Evolutionary conservation across 176 grass and related monocot genomes (phyloP).

Genomic region (Hordeum marinum): DNA sequence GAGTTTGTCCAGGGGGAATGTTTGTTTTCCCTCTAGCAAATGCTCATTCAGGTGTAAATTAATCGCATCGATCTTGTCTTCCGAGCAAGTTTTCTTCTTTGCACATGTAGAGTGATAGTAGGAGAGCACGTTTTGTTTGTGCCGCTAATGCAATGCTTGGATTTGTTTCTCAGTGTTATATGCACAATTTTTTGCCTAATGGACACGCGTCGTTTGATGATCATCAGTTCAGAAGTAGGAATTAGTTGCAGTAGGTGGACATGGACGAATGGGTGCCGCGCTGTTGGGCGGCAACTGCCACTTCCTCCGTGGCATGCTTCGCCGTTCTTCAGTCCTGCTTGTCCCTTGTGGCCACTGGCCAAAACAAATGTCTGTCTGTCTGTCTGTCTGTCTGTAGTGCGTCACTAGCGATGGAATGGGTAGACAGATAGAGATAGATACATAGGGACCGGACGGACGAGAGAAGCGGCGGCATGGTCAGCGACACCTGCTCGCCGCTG

Average conservation of each 20-base stretch:
- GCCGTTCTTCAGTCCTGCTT: neutral
- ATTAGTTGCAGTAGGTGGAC: neutral
- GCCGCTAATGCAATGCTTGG: too few species aligned
- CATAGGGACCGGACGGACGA: neutral
- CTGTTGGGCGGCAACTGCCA: neutral
- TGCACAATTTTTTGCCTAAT: too few species aligned
- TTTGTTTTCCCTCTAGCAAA: neutral
- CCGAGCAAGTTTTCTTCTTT: too few species aligned
- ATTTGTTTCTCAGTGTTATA: too few species aligned
- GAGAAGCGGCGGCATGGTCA: neutral
- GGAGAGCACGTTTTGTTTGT: too few species aligned
- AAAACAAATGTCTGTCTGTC: neutral
- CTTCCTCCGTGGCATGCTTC: neutral
- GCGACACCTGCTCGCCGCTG: neutral
- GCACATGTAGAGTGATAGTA: too few species aligned
- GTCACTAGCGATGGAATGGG: neutral
- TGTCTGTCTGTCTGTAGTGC: neutral
- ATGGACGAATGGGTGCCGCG: neutral
- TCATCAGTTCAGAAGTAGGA: too few species aligned
- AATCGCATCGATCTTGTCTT: neutral
- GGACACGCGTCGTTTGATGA: too few species aligned
- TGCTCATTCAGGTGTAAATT: neutral
- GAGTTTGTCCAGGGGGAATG: neutral
- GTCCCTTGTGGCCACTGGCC: neutral
- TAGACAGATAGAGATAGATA: neutral